Conservation (phyloP, 1,284 basidiomycete genomes). For the Neonothopanus nambi region DNA sequence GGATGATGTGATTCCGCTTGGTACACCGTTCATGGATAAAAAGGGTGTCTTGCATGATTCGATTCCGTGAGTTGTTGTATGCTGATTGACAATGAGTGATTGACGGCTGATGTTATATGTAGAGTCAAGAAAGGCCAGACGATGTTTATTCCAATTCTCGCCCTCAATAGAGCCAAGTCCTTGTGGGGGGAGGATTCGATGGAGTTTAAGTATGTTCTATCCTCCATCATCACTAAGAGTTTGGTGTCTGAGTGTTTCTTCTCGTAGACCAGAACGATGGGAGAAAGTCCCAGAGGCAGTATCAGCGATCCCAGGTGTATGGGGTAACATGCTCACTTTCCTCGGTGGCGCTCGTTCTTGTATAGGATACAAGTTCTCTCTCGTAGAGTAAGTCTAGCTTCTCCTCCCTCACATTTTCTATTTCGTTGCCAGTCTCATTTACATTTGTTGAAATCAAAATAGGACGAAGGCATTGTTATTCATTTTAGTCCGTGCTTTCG, state of each 20-base stretch:
- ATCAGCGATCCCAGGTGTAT: conserved; percentile 42
- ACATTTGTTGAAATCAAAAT: too few species aligned
- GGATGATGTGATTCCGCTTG: conserved; percentile 62
- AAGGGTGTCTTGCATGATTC: conserved; percentile 33
- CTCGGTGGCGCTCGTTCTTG: conserved; percentile 44
- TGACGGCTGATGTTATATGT: not conserved
- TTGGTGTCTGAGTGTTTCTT: conserved; percentile 39
- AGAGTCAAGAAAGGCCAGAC: conserved; percentile 44
- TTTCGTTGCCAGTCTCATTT: not conserved
- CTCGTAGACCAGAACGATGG: conserved; percentile 58
- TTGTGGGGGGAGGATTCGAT: conserved; percentile 58
- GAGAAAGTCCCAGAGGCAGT: conserved; percentile 32
- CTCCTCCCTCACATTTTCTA: not conserved
- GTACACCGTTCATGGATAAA: conserved; percentile 41
- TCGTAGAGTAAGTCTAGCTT: conserved; percentile 43
- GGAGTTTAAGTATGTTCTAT: conserved; percentile 54
- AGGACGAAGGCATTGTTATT: conserved; percentile 58
- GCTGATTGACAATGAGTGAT: not conserved
- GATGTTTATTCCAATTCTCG: conserved; percentile 47
- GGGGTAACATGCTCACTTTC: conserved; percentile 46
- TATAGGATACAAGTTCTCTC: conserved; percentile 56
- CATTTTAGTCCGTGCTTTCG: too few species aligned
- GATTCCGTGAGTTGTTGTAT: conserved; percentile 24
- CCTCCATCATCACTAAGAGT: conserved; percentile 35
- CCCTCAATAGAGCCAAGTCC: conserved; percentile 44